phyloP scores from a whole-genome alignment of 139 green algal genomes.

The Chlamydomonas asymmetrica region DNA sequence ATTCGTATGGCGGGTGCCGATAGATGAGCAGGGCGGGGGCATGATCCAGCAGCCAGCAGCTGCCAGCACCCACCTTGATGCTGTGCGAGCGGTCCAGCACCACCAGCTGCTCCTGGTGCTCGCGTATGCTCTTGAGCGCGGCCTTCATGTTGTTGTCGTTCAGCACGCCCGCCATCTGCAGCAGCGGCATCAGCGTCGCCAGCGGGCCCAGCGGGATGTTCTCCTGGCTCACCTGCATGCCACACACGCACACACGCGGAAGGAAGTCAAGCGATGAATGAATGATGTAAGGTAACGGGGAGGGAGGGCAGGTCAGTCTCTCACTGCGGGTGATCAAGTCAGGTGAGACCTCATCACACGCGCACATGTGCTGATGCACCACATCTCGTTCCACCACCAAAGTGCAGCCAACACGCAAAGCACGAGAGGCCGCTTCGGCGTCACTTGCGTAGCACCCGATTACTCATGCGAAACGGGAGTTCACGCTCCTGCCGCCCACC shows the following conservation, averaged over 20 bases:
- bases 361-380: no score
- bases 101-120: slow-evolving; percentile 72
- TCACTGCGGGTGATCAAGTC: no score
- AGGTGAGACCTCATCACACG: no score
- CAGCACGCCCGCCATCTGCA: slow-evolving; percentile 60
- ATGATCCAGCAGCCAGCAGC: no score
- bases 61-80: slow-evolving; percentile 60
- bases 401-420: neutral
- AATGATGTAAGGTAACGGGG: no score
- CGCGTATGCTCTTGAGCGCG: slow-evolving; percentile 49
- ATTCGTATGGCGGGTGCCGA: no score
- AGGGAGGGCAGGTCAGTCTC: no score
- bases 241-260: no score
- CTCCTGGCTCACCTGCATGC: slow-evolving; percentile 48
- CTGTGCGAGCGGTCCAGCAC: slow-evolving; percentile 78
- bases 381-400: neutral
- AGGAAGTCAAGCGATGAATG: no score
- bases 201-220: slow-evolving; percentile 56
- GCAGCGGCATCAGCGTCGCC: slow-evolving; percentile 61
- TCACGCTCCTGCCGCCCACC: no score
- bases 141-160: slow-evolving; percentile 52
- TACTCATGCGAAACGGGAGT: no score
- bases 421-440: neutral
- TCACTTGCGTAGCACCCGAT: neutral
- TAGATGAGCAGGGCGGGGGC: no score